phyloP scores from a whole-genome alignment of 768 basidiomycete species.

The Tulasnella sp. region DNA sequence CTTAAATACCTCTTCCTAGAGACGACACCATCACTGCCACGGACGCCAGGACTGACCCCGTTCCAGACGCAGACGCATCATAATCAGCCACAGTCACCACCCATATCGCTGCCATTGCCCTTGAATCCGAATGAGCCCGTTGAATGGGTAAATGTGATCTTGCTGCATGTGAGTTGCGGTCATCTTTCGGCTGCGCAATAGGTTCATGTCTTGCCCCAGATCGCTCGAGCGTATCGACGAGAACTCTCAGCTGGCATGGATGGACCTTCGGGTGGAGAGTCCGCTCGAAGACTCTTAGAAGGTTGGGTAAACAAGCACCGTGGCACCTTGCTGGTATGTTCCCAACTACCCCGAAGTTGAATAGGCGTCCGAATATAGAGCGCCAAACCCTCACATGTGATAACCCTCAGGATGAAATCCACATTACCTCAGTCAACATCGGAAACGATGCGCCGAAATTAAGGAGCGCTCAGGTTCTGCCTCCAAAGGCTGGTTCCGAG shows the following conservation, averaged over 20 bases:
- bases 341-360: not conserved
- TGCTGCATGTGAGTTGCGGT: conserved; percentile 59
- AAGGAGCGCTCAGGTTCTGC: conserved; percentile 53
- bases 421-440: conserved; percentile 74
- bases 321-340: conserved; percentile 55
- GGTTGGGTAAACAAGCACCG: conserved; percentile 69
- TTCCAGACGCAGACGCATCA: conserved; percentile 11
- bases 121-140: conserved; percentile 50
- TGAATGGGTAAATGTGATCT: conserved; percentile 83
- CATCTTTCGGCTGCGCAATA: not conserved
- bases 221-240: conserved; percentile 62
- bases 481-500: conserved; percentile 15
- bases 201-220: conserved; percentile 36
- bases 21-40: conserved; percentile 29
- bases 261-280: conserved; percentile 71
- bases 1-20: conserved; percentile 95
- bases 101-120: not conserved
- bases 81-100: not conserved
- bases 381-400: too few species aligned
- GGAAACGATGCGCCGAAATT: conserved; percentile 72
- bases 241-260: conserved; percentile 61
- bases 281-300: conserved; percentile 70
- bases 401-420: conserved; percentile 61
- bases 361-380: too few species aligned
- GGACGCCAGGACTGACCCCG: conserved; percentile 11